These are phyloP conservation scores for Eucalyptus regnans DNA, from an alignment of 345 rosid genomes.

Conservation along the genomic window DNA sequence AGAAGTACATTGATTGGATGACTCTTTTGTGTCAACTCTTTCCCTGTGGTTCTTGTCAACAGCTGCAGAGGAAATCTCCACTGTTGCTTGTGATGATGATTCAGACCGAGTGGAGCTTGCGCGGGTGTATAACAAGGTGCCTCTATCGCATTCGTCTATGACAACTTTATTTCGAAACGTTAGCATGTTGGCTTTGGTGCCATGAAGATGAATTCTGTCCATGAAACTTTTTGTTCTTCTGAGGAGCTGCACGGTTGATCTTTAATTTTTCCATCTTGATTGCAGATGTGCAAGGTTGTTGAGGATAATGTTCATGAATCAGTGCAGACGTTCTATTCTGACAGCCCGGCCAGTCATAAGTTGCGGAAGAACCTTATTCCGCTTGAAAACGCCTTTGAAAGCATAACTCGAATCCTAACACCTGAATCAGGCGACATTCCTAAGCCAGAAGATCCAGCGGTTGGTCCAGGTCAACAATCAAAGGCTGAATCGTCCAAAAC, in stretches of 20 bases:
- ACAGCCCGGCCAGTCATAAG: constrained; percentile 19
- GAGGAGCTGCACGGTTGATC: not conserved
- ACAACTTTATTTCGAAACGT: not conserved
- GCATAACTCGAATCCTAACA: constrained; percentile 34
- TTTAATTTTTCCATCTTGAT: not conserved
- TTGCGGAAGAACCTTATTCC: constrained; percentile 42
- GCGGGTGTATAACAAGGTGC: constrained; percentile 51
- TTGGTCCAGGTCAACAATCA: not conserved
- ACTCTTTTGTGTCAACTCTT: not conserved
- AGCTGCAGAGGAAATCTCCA: constrained; percentile 54
- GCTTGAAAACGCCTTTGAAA: constrained; percentile 25
- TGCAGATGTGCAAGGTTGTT: constrained; percentile 54
- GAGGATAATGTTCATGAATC: constrained; percentile 38
- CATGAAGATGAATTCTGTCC: not conserved
- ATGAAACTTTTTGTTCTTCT: not conserved
- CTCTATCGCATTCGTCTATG: not conserved
- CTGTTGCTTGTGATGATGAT: constrained; percentile 43
- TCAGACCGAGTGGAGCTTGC: constrained; percentile 44
- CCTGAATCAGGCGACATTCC: constrained; percentile 1
- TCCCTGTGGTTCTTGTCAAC: not conserved
- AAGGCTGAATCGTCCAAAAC: not conserved
- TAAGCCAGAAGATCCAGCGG: constrained; percentile 1
- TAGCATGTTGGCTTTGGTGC: not conserved
- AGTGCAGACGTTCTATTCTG: constrained; percentile 13
- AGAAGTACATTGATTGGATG: not conserved